These are phyloP conservation scores for Nakazawaea ishiwadae DNA, from an alignment of 805 yeast species.

Conservation along the genomic window DNA sequence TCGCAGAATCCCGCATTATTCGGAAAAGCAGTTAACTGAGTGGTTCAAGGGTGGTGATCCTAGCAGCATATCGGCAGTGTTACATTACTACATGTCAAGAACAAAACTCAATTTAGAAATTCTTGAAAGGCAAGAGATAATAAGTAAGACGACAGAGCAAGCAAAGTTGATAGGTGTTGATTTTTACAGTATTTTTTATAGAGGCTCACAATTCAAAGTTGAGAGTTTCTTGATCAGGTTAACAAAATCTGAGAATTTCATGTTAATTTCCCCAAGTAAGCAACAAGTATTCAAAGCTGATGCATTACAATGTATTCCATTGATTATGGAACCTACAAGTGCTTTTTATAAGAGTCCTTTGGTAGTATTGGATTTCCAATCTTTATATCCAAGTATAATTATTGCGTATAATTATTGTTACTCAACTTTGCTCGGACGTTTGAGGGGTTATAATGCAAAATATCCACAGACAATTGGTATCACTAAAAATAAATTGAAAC, in stretches of 20 bases:
- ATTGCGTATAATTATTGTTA: conserved; percentile 90
- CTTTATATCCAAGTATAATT: conserved; percentile 87
- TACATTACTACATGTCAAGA: conserved; percentile 43
- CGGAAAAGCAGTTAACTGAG: conserved; percentile 40
- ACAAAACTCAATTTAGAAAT: conserved; percentile 40
- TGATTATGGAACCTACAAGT: conserved; percentile 90
- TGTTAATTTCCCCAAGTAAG: conserved; percentile 76
- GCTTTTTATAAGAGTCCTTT: conserved; percentile 84
- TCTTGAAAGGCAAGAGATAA: conserved; percentile 56
- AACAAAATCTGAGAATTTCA: conserved; percentile 68
- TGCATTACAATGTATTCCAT: conserved; percentile 81
- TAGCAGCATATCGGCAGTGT: conserved; percentile 27
- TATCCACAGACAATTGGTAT: conserved; percentile 50
- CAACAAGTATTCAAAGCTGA: conserved; percentile 78
- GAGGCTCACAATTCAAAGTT: conserved; percentile 94
- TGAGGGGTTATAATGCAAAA: conserved; percentile 45
- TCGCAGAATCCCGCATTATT: conserved; percentile 60
- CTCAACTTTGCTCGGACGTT: conserved; percentile 63
- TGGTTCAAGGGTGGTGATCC: conserved; percentile 31
- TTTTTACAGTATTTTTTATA: conserved; percentile 75
- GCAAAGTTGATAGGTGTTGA: conserved; percentile 87
- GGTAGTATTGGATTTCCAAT: conserved; percentile 88
- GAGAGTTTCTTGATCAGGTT: conserved; percentile 78
- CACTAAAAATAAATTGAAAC: conserved; percentile 41
- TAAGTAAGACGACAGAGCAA: conserved; percentile 72